Conservation (phyloP, 805 yeast genomes). For the Hanseniaspora meyeri region DNA sequence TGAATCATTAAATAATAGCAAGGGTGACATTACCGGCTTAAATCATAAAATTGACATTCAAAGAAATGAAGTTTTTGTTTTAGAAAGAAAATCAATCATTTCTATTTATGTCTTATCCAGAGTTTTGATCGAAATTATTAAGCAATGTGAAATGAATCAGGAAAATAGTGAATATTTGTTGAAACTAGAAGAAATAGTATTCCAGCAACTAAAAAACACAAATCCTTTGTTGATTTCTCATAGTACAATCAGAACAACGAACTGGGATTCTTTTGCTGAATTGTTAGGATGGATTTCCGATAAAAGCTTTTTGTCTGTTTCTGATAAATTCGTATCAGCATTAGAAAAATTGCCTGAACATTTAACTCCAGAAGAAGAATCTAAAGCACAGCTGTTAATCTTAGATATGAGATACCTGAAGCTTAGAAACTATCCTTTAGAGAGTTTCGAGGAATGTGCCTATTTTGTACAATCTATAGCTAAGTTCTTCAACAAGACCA, state of each 20-base stretch:
- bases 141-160: slow-evolving; percentile 64
- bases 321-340: slow-evolving; percentile 88
- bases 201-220: slow-evolving; percentile 74
- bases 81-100: slow-evolving; percentile 75
- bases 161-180: slow-evolving; percentile 69
- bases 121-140: slow-evolving; percentile 82
- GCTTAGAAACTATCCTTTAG: slow-evolving; percentile 73
- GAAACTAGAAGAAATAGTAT: slow-evolving; percentile 84
- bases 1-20: slow-evolving; percentile 18
- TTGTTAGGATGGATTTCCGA: slow-evolving; percentile 84
- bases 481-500: slow-evolving; percentile 61
- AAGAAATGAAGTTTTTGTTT: slow-evolving; percentile 60
- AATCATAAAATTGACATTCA: slow-evolving; percentile 33
- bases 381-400: slow-evolving; percentile 59
- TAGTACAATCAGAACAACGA: slow-evolving; percentile 70
- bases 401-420: slow-evolving; percentile 84
- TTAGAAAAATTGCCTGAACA: slow-evolving; percentile 64
- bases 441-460: slow-evolving; percentile 83
- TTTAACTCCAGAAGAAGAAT: slow-evolving; percentile 39
- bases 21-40: slow-evolving; percentile 22
- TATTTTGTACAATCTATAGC: slow-evolving; percentile 77
- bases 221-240: slow-evolving; percentile 62
- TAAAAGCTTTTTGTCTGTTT: slow-evolving; percentile 69
- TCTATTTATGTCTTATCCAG: slow-evolving; percentile 82
- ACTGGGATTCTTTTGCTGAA: slow-evolving; percentile 87